Evolutionary conservation across 805 yeast species (phyloP).

Genomic region (Pichia cephalocereana): DNA sequence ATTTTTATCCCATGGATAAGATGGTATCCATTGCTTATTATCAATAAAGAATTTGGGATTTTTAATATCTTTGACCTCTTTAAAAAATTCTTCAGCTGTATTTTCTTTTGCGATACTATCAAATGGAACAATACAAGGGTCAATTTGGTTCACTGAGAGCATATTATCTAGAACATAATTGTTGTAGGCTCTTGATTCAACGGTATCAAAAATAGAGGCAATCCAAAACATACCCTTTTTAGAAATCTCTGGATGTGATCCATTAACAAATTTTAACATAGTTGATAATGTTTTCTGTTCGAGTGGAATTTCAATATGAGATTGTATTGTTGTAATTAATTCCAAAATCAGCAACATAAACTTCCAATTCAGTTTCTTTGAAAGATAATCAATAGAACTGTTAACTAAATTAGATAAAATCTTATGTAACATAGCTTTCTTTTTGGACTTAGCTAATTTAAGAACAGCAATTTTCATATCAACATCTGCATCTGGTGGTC

Average conservation of each 20-base stretch:
- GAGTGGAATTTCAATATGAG: slow-evolving; percentile 39
- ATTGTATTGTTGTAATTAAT: slow-evolving; percentile 43
- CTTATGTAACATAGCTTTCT: slow-evolving; percentile 35
- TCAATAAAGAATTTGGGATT: slow-evolving; percentile 50
- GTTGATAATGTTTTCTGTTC: slow-evolving; percentile 32
- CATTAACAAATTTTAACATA: slow-evolving; percentile 38
- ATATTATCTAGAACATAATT: slow-evolving; percentile 35
- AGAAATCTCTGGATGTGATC: slow-evolving; percentile 63
- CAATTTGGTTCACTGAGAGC: slow-evolving; percentile 22
- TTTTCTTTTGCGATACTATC: slow-evolving; percentile 12
- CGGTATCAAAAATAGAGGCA: slow-evolving; percentile 34
- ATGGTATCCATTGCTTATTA: slow-evolving; percentile 48
- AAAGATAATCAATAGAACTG: slow-evolving; percentile 21
- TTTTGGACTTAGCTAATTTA: slow-evolving; percentile 51
- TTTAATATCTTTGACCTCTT: slow-evolving; percentile 41
- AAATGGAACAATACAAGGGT: slow-evolving; percentile 16
- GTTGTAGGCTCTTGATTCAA: slow-evolving; percentile 17
- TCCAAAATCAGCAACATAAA: slow-evolving; percentile 38
- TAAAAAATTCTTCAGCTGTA: slow-evolving; percentile 29
- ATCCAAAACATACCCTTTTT: slow-evolving; percentile 53
- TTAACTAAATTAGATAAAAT: slow-evolving; percentile 36
- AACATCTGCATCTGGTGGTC: slow-evolving; percentile 50
- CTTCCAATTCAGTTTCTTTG: slow-evolving; percentile 44
- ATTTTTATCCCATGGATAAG: slow-evolving; percentile 65
- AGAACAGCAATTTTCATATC: slow-evolving; percentile 53